These are phyloP conservation scores for Phalaenopsis aphrodite DNA, from an alignment of 106 monocot species.

Conservation along the genomic window DNA sequence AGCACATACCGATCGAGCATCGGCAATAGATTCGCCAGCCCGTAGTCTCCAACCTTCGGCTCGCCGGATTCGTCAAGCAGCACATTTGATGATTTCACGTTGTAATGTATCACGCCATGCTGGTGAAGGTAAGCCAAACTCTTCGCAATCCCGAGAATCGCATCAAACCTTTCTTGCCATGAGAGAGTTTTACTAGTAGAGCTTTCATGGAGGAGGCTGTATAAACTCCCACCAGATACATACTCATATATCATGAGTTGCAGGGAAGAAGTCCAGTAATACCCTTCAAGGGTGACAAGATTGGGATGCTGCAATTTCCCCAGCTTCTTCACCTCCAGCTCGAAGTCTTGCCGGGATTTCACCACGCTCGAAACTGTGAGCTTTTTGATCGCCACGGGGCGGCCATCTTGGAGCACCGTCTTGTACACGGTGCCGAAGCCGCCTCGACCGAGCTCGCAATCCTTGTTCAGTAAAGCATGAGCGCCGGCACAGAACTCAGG, in stretches of 20 bases:
- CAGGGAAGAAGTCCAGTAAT: slow-evolving; percentile 82
- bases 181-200: slow-evolving; percentile 19
- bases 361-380: slow-evolving; percentile 78
- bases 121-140: slow-evolving; percentile 42
- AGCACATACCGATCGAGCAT: slow-evolving; percentile 54
- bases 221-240: slow-evolving; percentile 52
- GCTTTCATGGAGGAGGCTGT: slow-evolving; percentile 42
- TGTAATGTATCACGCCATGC: slow-evolving; percentile 43
- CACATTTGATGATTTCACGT: slow-evolving; percentile 55
- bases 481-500: slow-evolving; percentile 63
- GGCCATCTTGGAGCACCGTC: slow-evolving; percentile 54
- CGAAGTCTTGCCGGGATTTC: slow-evolving; percentile 78
- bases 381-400: slow-evolving; percentile 79
- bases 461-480: slow-evolving; percentile 77
- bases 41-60: slow-evolving; percentile 55
- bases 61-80: slow-evolving; percentile 37
- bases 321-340: slow-evolving; percentile 61
- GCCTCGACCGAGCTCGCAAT: slow-evolving; percentile 86
- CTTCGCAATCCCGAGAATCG: slow-evolving; percentile 38
- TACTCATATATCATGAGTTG: slow-evolving; percentile 83
- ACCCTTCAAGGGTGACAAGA: slow-evolving; percentile 63
- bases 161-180: slow-evolving; percentile 55
- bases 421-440: slow-evolving; percentile 85
- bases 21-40: slow-evolving; percentile 62
- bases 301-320: slow-evolving; percentile 66